phyloP scores from a whole-genome alignment of 306 rosid species.

The Cicer cuneatum region DNA sequence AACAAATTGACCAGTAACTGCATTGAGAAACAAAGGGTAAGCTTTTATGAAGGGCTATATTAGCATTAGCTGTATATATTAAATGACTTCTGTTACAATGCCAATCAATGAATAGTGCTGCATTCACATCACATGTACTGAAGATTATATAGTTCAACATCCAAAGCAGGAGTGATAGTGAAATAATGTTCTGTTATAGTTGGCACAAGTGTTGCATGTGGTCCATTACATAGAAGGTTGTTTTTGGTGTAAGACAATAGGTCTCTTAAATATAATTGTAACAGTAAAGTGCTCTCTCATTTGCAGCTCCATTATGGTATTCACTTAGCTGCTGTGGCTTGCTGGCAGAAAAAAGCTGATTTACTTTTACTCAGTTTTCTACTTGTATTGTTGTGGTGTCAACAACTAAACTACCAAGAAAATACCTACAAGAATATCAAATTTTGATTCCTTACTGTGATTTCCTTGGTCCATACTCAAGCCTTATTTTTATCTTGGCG shows the following conservation, averaged over 20 bases:
- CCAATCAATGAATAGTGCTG: conserved; percentile 26
- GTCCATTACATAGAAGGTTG: conserved; percentile 44
- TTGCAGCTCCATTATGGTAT: conserved; percentile 39
- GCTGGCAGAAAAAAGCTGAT: conserved; percentile 13
- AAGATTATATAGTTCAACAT: conserved; percentile 39
- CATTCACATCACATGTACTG: conserved; percentile 34
- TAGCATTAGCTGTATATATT: conserved; percentile 34
- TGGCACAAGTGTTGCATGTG: conserved; percentile 21
- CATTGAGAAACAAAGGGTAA: conserved; percentile 15
- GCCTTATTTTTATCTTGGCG: background rate
- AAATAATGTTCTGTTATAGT: conserved; percentile 16
- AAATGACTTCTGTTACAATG: conserved; percentile 28
- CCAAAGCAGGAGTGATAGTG: conserved; percentile 35
- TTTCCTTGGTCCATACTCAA: conserved; percentile 19
- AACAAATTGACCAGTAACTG: conserved; percentile 28
- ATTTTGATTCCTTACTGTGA: conserved; percentile 19
- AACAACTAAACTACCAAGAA: conserved; percentile 11
- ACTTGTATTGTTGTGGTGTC: conserved; percentile 28
- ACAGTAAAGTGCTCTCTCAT: conserved; percentile 42
- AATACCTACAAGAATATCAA: conserved; percentile 15
- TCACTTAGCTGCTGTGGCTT: conserved; percentile 29
- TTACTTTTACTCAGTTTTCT: conserved; percentile 17
- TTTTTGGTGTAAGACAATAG: conserved; percentile 24
- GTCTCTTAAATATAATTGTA: conserved; percentile 12
- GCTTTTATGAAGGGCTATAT: conserved; percentile 26